Evolutionary conservation across 202 grass and related monocot species (phyloP), one percentile per base, ranked within the genome.

Genomic region (Schoenoplectus triqueter): DNA sequence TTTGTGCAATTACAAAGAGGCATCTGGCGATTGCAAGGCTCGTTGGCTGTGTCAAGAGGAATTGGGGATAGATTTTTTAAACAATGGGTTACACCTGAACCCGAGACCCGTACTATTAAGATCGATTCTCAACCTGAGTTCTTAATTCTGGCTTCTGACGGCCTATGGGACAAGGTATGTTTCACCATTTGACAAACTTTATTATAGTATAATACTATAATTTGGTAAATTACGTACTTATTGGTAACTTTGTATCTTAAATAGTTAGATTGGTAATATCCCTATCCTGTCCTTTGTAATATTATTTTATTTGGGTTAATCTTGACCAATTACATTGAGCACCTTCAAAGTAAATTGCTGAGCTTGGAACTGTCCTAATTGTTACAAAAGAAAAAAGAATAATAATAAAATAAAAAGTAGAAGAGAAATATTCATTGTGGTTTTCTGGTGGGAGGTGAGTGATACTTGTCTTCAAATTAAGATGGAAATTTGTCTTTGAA

Each of bases 91-190:
- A 85, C 81, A 52, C 77, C 86, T 7, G 86, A 86, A 52, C 89
- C 89, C 2, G 89, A 90, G 78, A 90, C 89, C 4, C 74, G 64
- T 73, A 70, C 75, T 59, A 18, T 88, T 0, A 83, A 65, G 41
- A 85, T 90, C 6, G 56, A 83, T 75, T 60, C 48, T 45, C 41
- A 87, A 79, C 86, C 68, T 44, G 89, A 90, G 62, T 90, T 90
- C 86, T 56, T 90, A 77, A 83, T 90, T 66, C 78, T 90, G 41
- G 89, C 89, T 51, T 88, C 86, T 71, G 89, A 90, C 64, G 89
- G 89, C 6, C 78, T 90, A 20, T 90, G 86, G 89, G 89, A 90
- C 50, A 88, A 85, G 86, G 89, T 90, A 40, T 18, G 6, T 69
- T 63, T 64, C 7, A 64, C 44, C 59, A 22, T 64, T 48, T 18